These are phyloP conservation scores for Tolypocladium tropicale DNA, from an alignment of 2,329 filamentous ascomycete species.

Conservation along the genomic window DNA sequence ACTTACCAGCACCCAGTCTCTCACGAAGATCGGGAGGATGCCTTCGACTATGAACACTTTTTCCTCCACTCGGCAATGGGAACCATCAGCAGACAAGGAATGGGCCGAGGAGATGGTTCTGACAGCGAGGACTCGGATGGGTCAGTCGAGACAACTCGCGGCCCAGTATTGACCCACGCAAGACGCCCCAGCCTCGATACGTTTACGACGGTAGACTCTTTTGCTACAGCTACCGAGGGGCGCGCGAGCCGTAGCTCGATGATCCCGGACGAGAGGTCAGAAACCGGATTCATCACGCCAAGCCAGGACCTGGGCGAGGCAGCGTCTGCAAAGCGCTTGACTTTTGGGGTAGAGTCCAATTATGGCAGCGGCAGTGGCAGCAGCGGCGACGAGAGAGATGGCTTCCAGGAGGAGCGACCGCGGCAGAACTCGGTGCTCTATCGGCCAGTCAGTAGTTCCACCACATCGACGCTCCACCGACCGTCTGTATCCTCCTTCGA, in stretches of 20 bases:
- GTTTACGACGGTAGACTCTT: constrained; percentile 33
- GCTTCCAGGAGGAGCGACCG: constrained; percentile 7
- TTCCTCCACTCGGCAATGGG: constrained; percentile 90
- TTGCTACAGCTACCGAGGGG: constrained; percentile 46
- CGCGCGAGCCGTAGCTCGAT: constrained; percentile 27
- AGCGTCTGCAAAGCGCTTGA: constrained; percentile 11
- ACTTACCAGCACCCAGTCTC: constrained; percentile 51
- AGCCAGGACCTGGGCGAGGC: constrained; percentile 10
- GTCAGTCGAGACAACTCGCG: constrained; percentile 52
- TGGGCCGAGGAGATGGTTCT: constrained; percentile 25
- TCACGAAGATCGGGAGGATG: constrained; percentile 88
- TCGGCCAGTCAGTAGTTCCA: constrained; percentile 31
- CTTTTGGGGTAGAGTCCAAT: constrained; percentile 13
- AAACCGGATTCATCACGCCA: constrained; percentile 11
- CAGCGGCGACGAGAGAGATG: constrained; percentile 12
- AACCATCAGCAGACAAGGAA: constrained; percentile 44
- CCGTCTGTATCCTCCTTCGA: constrained; percentile 48
- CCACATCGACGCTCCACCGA: constrained; percentile 32
- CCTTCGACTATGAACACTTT: constrained; percentile 94
- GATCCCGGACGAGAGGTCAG: constrained; percentile 6
- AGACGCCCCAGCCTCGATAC: constrained; percentile 39
- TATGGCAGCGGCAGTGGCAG: constrained; percentile 2
- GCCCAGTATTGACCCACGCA: constrained; percentile 19
- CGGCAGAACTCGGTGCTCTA: constrained; percentile 27
- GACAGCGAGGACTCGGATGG: constrained; percentile 48